phyloP scores from a whole-genome alignment of 2,329 filamentous ascomycete species.

The Grosmannia penicillata region DNA sequence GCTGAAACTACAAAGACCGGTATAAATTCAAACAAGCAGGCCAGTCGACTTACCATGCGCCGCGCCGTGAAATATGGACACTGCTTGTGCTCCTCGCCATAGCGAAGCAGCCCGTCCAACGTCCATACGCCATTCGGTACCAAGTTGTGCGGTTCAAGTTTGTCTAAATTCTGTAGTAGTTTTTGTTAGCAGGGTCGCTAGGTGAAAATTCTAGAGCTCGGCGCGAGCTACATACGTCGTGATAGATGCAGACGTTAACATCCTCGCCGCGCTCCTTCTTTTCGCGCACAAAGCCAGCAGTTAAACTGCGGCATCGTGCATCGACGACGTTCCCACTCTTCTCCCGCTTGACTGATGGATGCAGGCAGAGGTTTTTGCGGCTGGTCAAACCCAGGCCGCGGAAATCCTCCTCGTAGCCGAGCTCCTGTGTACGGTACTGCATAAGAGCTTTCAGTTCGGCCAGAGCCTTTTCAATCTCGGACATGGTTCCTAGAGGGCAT shows the following conservation, averaged over 20 bases:
- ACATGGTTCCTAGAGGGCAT: conserved; percentile 61
- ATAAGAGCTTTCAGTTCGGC: conserved; percentile 84
- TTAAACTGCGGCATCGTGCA: conserved; percentile 87
- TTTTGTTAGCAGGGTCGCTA: background rate
- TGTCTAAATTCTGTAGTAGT: conserved; percentile 58
- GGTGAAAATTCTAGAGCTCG: background rate
- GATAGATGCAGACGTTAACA: conserved; percentile 88
- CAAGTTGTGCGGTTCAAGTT: conserved; percentile 80
- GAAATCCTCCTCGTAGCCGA: conserved; percentile 89
- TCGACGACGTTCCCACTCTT: conserved; percentile 92
- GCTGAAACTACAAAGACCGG: background rate
- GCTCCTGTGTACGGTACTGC: conserved; percentile 80
- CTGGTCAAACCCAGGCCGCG: conserved; percentile 83
- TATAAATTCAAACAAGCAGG: too few relatives aligned
- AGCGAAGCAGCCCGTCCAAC: conserved; percentile 72
- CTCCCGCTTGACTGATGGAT: conserved; percentile 89
- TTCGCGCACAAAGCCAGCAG: conserved; percentile 92
- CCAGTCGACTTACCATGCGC: conserved; percentile 74
- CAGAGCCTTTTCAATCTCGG: conserved; percentile 95
- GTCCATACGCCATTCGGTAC: conserved; percentile 94
- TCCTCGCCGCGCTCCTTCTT: conserved; percentile 93
- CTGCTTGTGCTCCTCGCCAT: conserved; percentile 91
- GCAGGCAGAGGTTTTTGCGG: conserved; percentile 91
- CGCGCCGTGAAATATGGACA: conserved; percentile 94
- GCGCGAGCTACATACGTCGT: conserved; percentile 47